These are phyloP conservation scores for Auriculariales sp. DNA, from an alignment of 768 basidiomycete species.

Conservation along the genomic window DNA sequence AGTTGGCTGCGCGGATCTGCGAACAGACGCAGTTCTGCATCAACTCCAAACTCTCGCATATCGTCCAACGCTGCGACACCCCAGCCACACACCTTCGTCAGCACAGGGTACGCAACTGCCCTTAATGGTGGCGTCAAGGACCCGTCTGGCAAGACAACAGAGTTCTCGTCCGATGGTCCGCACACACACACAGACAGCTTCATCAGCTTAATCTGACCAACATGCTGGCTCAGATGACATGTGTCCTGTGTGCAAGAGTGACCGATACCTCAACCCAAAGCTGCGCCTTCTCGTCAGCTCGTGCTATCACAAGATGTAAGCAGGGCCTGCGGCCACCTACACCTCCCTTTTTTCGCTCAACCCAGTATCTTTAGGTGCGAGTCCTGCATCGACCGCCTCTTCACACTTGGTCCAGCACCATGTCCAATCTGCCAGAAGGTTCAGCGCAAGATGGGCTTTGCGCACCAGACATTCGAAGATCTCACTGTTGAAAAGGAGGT, in stretches of 20 bases:
- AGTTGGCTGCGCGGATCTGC: too few species aligned
- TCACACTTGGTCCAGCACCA: constrained; percentile 88
- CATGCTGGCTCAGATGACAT: constrained; percentile 52
- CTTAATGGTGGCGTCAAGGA: constrained; percentile 81
- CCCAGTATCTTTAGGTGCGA: constrained; percentile 58
- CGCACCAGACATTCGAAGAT: constrained; percentile 89
- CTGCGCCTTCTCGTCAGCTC: constrained; percentile 85
- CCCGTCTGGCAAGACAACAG: constrained; percentile 64
- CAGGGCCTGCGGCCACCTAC: constrained; percentile 7
- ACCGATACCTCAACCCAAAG: constrained; percentile 90
- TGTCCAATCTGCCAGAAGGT: constrained; percentile 88
- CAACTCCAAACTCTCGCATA: too few species aligned
- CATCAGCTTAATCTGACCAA: constrained; percentile 1
- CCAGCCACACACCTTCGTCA: constrained; percentile 36
- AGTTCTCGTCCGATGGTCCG: constrained; percentile 54
- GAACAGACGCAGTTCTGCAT: too few species aligned
- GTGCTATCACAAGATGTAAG: constrained; percentile 96
- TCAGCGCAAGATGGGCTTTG: constrained; percentile 86
- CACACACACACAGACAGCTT: constrained; percentile 1
- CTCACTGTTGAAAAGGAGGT: constrained; percentile 90
- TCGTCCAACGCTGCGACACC: constrained; percentile 34
- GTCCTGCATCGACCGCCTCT: constrained; percentile 92
- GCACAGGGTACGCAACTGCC: constrained; percentile 57
- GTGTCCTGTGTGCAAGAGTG: constrained; percentile 95
- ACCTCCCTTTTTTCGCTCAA: not conserved